These are phyloP conservation scores for Phyllosticta ampelicida DNA, from an alignment of 2,329 filamentous ascomycete species.

Conservation along the genomic window DNA sequence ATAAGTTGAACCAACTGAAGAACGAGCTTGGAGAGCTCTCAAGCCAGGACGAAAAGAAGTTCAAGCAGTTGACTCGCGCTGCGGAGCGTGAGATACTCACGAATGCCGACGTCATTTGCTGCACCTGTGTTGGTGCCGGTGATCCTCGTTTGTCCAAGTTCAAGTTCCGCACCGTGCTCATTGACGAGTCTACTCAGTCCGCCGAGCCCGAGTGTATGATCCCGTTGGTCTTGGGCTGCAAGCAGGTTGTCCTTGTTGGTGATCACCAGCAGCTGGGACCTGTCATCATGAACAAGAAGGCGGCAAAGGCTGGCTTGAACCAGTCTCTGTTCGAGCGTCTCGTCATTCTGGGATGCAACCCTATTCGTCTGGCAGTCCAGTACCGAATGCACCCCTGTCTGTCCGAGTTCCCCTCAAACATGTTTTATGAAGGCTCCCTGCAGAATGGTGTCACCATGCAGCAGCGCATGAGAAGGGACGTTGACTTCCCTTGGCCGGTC, in stretches of 20 bases:
- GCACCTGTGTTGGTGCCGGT: conserved; percentile 93
- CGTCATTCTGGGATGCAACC: conserved; percentile 79
- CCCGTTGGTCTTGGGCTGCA: conserved; percentile 89
- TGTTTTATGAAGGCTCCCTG: conserved; percentile 97
- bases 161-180: conserved; percentile 96
- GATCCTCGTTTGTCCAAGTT: conserved; percentile 92
- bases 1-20: conserved; percentile 89
- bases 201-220: conserved; percentile 99
- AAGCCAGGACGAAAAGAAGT: conserved; percentile 95
- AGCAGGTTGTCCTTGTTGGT: conserved; percentile 96
- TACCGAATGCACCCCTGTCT: conserved; percentile 99
- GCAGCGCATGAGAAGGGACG: conserved; percentile 78
- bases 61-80: conserved; percentile 86
- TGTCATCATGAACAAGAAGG: conserved; percentile 99
- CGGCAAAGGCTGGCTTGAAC: conserved; percentile 91
- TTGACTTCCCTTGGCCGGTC: conserved; percentile 97
- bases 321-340: conserved; percentile 97
- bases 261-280: conserved; percentile 97
- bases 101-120: conserved; percentile 97
- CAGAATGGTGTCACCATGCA: conserved; percentile 93
- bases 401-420: conserved; percentile 95
- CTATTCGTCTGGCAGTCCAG: conserved; percentile 90
- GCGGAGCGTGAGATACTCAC: conserved; percentile 91
- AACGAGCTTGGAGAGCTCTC: conserved; percentile 82
- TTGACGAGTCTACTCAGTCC: conserved; percentile 96